Conservation (phyloP, 768 basidiomycete species). For the Mycena galopus region DNA sequence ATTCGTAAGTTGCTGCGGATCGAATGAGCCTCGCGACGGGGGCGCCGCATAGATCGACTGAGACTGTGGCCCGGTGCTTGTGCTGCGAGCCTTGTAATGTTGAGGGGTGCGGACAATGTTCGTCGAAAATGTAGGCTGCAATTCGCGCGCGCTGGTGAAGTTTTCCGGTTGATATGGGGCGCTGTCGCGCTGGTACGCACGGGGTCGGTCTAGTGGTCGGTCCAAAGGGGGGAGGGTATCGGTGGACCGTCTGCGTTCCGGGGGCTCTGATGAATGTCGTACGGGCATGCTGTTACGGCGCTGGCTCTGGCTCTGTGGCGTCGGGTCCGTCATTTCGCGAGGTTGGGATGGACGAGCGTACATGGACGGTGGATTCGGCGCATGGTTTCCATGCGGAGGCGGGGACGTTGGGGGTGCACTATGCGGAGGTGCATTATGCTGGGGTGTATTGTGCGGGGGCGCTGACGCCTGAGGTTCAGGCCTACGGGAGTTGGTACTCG, state of each 20-base stretch:
- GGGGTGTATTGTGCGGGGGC: too few relatives aligned
- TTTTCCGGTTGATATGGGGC: constrained; percentile 48
- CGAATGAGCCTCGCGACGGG: constrained; percentile 33
- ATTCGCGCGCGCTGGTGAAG: constrained; percentile 64
- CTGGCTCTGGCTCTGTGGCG: constrained; percentile 20
- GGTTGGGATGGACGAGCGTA: constrained; percentile 24
- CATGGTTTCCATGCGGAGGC: constrained; percentile 2
- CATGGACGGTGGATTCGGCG: constrained; percentile 8
- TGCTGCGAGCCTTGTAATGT: constrained; percentile 59
- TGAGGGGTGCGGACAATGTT: constrained; percentile 77
- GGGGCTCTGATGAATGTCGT: constrained; percentile 44
- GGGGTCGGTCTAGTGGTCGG: constrained; percentile 23
- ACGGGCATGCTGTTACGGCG: constrained; percentile 20
- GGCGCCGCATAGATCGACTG: constrained; percentile 36
- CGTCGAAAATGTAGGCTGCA: constrained; percentile 78
- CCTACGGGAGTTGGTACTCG: constrained; percentile 28
- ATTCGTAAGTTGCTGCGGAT: constrained; percentile 41
- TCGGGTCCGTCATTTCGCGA: constrained; percentile 32
- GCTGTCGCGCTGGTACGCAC: constrained; percentile 29
- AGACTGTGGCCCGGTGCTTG: constrained; percentile 38
- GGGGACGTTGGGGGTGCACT: constrained; percentile 28
- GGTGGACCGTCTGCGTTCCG: constrained; percentile 29
- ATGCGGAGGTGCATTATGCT: constrained; percentile 15
- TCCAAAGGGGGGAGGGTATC: constrained; percentile 23
- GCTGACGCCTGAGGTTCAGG: constrained; percentile 21